Evolutionary conservation across 1,139 yeast species (phyloP).

Genomic region (Pichia sp.): DNA sequence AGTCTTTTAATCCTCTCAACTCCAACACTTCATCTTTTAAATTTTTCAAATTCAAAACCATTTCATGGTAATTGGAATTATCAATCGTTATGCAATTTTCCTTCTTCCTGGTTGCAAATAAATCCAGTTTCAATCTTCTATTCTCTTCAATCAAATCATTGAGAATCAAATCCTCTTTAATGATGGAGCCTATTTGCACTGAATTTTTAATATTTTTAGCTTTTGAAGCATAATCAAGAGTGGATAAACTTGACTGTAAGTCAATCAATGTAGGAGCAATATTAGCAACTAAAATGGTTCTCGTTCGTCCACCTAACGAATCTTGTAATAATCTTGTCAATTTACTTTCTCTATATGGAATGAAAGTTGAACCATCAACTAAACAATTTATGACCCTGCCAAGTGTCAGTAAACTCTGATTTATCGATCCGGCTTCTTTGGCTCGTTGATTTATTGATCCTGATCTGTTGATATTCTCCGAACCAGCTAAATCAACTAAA

Average conservation of each 20-base stretch:
- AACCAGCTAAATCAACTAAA: conserved; percentile 73
- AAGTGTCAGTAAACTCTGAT: conserved; percentile 71
- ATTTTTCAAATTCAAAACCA: conserved; percentile 38
- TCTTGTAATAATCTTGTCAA: conserved; percentile 73
- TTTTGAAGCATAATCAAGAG: conserved; percentile 77
- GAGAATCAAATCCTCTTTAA: conserved; percentile 41
- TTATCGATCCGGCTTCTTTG: conserved; percentile 82
- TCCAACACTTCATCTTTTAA: conserved; percentile 38
- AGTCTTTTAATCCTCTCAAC: conserved; percentile 11
- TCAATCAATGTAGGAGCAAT: conserved; percentile 73
- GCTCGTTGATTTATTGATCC: conserved; percentile 77
- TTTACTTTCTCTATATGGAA: conserved; percentile 83
- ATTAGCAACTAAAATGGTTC: conserved; percentile 74
- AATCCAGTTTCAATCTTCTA: conserved; percentile 52
- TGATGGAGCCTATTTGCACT: conserved; percentile 39
- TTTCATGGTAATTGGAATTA: conserved; percentile 44
- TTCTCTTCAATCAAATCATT: conserved; percentile 45
- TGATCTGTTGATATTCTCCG: conserved; percentile 69
- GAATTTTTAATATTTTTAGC: conserved; percentile 70
- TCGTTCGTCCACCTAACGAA: conserved; percentile 76
- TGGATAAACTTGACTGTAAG: conserved; percentile 71
- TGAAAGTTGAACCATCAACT: conserved; percentile 52
- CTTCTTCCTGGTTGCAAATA: conserved; percentile 51
- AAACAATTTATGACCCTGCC: conserved; percentile 80
- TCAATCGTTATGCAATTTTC: conserved; percentile 55